Conservation (phyloP, 169 alveolate genomes). For the Sarcocystis neurona region DNA sequence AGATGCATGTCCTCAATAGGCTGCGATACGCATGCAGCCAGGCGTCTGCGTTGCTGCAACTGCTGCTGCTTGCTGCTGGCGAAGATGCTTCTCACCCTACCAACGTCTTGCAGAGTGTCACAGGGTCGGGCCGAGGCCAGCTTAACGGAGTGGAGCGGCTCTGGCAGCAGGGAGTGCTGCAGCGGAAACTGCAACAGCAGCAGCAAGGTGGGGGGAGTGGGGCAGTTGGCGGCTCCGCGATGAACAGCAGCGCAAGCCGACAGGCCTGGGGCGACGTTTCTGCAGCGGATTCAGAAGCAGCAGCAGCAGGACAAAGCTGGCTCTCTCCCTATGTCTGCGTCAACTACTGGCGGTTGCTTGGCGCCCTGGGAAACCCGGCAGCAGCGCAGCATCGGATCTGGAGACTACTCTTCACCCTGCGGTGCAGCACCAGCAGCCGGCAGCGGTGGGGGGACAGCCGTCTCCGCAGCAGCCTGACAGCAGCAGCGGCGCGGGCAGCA, state of each 20-base stretch:
- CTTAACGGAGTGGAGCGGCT: background rate
- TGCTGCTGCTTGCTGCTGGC: background rate
- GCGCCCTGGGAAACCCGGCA: background rate
- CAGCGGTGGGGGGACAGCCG: background rate
- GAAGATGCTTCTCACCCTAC: conserved; percentile 5
- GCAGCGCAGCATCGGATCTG: conserved; percentile 10
- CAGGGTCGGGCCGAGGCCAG: conserved; percentile 14
- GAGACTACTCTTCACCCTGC: conserved; percentile 4
- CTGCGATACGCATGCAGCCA: conserved; percentile 6
- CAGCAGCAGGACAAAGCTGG: background rate
- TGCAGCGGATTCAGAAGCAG: background rate
- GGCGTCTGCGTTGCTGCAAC: background rate
- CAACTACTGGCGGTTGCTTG: background rate
- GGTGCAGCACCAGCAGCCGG: too few relatives aligned
- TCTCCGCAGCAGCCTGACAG: background rate
- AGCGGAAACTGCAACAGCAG: background rate
- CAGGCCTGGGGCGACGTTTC: background rate
- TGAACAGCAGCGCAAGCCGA: background rate
- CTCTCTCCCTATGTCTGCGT: background rate
- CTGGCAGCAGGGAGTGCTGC: background rate
- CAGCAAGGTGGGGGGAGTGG: background rate
- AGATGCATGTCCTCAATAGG: background rate
- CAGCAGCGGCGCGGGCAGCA: background rate
- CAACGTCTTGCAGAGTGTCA: background rate
- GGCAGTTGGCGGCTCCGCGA: background rate